These are phyloP conservation scores for Madurella fahalii DNA, from an alignment of 2,329 filamentous ascomycete species.

Conservation along the genomic window DNA sequence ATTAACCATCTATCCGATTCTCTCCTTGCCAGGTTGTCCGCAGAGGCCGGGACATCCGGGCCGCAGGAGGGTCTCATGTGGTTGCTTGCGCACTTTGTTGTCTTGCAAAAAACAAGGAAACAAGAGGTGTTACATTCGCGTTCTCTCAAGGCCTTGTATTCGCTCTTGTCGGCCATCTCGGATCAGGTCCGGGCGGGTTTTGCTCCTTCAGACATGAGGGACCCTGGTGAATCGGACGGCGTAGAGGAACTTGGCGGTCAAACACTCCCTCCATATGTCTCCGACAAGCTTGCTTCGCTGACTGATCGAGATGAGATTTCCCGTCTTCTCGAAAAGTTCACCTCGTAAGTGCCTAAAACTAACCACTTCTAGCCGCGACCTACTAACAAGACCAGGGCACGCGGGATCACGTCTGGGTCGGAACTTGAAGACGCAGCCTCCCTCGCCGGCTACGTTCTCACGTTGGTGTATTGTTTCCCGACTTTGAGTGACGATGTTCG, in stretches of 20 bases:
- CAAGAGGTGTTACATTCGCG: conserved; percentile 34
- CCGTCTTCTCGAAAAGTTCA: conserved; percentile 47
- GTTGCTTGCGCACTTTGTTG: conserved; percentile 64
- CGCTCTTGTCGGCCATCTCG: conserved; percentile 50
- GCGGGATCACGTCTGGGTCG: conserved; percentile 26
- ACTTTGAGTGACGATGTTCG: conserved; percentile 79
- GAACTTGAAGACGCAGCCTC: conserved; percentile 61
- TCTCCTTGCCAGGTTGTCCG: conserved; percentile 37
- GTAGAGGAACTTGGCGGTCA: conserved; percentile 8
- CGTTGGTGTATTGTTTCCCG: conserved; percentile 81
- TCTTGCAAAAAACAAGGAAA: conserved; percentile 43
- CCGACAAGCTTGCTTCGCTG: conserved; percentile 62
- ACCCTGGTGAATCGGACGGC: conserved; percentile 5
- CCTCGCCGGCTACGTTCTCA: conserved; percentile 81
- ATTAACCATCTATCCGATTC: conserved; percentile 39
- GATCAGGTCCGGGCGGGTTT: conserved; percentile 48
- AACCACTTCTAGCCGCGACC: background rate
- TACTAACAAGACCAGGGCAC: conserved; percentile 29
- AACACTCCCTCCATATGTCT: conserved; percentile 53
- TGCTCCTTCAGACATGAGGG: conserved; percentile 23
- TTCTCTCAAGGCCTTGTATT: conserved; percentile 50
- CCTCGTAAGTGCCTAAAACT: conserved; percentile 31
- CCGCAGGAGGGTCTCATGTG: conserved; percentile 51
- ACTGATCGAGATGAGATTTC: conserved; percentile 73
- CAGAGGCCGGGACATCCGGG: conserved; percentile 23